phyloP scores from a whole-genome alignment of 2,329 filamentous ascomycete species.

The Emmonsia crescens region DNA sequence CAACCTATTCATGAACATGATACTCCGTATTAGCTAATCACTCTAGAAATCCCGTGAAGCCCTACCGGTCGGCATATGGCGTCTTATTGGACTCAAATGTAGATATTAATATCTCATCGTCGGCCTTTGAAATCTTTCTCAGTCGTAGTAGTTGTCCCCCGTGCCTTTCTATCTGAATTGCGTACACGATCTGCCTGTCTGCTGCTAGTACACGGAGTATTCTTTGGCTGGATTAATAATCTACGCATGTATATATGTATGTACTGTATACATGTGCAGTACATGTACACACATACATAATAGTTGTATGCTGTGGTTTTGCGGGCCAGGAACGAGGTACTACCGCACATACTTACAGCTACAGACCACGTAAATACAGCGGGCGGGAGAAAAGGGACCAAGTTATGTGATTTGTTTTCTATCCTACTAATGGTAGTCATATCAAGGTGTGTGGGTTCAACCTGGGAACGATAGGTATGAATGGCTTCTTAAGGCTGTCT shows the following conservation, averaged over 20 bases:
- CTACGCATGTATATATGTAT: not conserved
- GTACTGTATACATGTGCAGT: not conserved
- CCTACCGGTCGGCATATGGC: not conserved
- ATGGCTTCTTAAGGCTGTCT: not conserved
- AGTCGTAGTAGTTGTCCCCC: not conserved
- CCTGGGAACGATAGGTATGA: not conserved
- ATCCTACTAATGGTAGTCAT: too few relatives aligned
- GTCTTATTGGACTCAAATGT: too few relatives aligned
- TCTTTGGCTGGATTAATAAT: not conserved
- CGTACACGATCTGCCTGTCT: not conserved
- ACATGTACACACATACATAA: not conserved
- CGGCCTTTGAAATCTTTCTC: not conserved
- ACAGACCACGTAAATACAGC: not conserved
- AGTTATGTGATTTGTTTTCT: too few relatives aligned
- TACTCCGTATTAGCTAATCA: not conserved
- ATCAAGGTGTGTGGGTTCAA: not conserved
- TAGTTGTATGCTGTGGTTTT: not conserved
- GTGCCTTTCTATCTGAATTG: not conserved
- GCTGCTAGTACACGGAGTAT: too few relatives aligned
- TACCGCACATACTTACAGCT: not conserved
- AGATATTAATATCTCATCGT: not conserved
- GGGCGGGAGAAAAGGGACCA: not conserved
- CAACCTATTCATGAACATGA: not conserved
- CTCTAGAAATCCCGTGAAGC: not conserved
- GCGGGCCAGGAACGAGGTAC: not conserved